A percentile compares a stretch with the other conserved stretches of the same genome.
These are phyloP conservation scores for Monosporascus cannonballus DNA, from an alignment of 2,329 filamentous ascomycete species.

Conservation along the genomic window DNA sequence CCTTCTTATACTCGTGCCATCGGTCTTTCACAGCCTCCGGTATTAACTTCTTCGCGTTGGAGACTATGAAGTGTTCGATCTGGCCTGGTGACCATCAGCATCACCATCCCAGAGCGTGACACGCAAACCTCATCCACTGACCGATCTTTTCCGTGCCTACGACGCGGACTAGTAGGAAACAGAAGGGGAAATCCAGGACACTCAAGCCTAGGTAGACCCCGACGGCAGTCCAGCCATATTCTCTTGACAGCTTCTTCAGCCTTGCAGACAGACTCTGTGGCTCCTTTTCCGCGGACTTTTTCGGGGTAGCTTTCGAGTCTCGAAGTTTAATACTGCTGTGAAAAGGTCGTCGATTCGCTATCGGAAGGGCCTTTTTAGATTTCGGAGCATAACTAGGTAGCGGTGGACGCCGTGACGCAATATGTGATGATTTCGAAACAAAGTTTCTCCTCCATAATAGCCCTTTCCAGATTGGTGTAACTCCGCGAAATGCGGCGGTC, in stretches of 20 bases:
- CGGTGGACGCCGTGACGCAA: conserved; percentile 8
- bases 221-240: conserved; percentile 90
- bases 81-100: conserved; percentile 36
- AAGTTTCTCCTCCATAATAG: background rate
- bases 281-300: conserved; percentile 9
- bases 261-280: conserved; percentile 56
- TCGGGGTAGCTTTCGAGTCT: conserved; percentile 16
- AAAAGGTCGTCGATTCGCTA: conserved; percentile 17
- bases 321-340: conserved; percentile 19
- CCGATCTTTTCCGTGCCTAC: conserved; percentile 85
- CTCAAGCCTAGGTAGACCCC: conserved; percentile 86
- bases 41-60: conserved; percentile 50
- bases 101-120: background rate
- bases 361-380: conserved; percentile 8
- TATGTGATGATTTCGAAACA: conserved; percentile 5
- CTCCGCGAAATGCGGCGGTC: background rate
- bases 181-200: conserved; percentile 88
- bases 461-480: background rate
- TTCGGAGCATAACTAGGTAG: conserved; percentile 6
- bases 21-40: conserved; percentile 51
- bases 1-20: conserved; percentile 44
- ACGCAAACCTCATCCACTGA: conserved; percentile 29
- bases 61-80: conserved; percentile 62
- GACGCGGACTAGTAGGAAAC: conserved; percentile 78
- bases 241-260: conserved; percentile 76